phyloP scores from a whole-genome alignment of 2,329 filamentous ascomycete genomes.

The Dactylellina sp. region DNA sequence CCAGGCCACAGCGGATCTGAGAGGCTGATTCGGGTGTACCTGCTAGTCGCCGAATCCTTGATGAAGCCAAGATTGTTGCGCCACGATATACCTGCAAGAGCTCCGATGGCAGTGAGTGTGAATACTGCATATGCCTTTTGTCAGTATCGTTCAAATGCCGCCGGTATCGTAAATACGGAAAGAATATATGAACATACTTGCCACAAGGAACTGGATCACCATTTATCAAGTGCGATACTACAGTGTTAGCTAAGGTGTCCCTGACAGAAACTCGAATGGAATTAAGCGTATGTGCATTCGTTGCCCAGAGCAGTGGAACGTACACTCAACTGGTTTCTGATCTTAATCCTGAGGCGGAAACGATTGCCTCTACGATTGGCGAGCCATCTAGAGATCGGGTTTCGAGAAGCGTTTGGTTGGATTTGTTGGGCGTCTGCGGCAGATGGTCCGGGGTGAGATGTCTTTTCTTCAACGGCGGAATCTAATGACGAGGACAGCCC shows the following conservation, averaged over 20 bases:
- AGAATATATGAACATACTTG: conserved; percentile 27
- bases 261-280: too few species aligned
- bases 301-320: too few species aligned
- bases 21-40: background rate
- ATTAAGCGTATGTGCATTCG: too few species aligned
- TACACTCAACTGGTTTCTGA: conserved; percentile 55
- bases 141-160: background rate
- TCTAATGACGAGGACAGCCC: conserved; percentile 52
- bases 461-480: conserved; percentile 48
- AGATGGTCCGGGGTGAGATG: conserved; percentile 16
- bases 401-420: conserved; percentile 19
- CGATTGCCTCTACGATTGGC: conserved; percentile 24
- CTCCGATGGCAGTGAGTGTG: conserved; percentile 48
- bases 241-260: too few species aligned
- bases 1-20: too few species aligned
- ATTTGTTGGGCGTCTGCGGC: conserved; percentile 8
- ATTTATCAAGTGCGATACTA: background rate
- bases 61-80: conserved; percentile 54
- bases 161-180: background rate
- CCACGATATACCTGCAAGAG: conserved; percentile 53
- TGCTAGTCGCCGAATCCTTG: conserved; percentile 47
- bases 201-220: conserved; percentile 42
- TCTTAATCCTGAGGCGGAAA: conserved; percentile 48
- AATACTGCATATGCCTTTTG: conserved; percentile 33
- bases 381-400: conserved; percentile 49